Conservation (phyloP, 345 rosid species). For the Aethionema arabicum region DNA sequence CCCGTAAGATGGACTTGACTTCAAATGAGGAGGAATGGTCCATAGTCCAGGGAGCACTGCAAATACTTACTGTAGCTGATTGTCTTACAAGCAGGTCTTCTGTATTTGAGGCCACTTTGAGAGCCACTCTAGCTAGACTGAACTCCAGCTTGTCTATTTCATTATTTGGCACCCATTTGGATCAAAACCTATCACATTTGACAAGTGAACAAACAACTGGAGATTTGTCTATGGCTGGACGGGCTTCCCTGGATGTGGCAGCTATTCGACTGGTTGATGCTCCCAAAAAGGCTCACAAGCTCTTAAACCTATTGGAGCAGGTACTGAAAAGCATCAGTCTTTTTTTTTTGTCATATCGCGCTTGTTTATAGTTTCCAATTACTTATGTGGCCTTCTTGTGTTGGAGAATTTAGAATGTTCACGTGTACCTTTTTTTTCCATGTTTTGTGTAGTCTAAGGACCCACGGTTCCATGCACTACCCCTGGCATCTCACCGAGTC, state of each 20-base stretch:
- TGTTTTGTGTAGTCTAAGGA: constrained; percentile 78
- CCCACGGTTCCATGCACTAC: constrained; percentile 96
- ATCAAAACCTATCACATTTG: constrained; percentile 62
- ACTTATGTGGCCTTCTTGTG: background rate
- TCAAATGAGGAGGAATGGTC: constrained; percentile 99
- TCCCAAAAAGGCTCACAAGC: constrained; percentile 83
- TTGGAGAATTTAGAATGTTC: background rate
- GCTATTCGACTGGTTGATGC: constrained; percentile 76
- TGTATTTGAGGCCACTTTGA: constrained; percentile 89
- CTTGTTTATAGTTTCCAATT: background rate
- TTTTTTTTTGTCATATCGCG: background rate
- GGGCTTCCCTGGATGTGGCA: constrained; percentile 91
- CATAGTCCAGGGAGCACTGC: constrained; percentile 92
- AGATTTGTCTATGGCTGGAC: constrained; percentile 58
- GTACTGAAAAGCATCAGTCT: constrained; percentile 38
- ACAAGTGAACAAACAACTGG: constrained; percentile 48
- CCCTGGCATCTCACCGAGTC: constrained; percentile 86
- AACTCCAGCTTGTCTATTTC: constrained; percentile 83
- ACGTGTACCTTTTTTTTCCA: background rate
- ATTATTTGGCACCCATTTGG: constrained; percentile 65
- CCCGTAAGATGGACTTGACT: constrained; percentile 59
- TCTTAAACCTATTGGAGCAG: constrained; percentile 87
- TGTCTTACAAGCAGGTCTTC: constrained; percentile 93
- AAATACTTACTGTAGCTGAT: constrained; percentile 93
- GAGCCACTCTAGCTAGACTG: constrained; percentile 88